Evolutionary conservation across 495 filamentous ascomycete species (phyloP).

Genomic region (Penicillium antarcticum): DNA sequence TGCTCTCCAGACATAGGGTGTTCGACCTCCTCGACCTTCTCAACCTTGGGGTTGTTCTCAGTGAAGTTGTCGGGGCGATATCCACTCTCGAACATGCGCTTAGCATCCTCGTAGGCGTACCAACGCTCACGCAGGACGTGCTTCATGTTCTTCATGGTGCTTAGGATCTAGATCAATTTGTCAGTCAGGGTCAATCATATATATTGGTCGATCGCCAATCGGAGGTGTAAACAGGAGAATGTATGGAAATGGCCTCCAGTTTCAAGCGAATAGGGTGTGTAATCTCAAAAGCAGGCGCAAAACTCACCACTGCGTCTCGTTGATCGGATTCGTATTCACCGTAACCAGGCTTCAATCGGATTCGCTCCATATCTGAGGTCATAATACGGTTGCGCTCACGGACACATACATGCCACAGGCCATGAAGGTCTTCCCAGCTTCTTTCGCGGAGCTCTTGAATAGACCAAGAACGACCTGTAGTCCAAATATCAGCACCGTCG

Average conservation of each 20-base stretch:
- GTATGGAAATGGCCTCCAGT: not conserved
- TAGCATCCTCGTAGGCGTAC: slow-evolving; percentile 86
- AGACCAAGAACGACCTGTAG: slow-evolving; percentile 71
- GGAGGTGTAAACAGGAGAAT: not conserved
- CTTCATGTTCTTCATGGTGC: slow-evolving; percentile 76
- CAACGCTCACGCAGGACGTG: slow-evolving; percentile 81
- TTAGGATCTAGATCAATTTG: slow-evolving; percentile 51
- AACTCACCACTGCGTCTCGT: slow-evolving; percentile 61
- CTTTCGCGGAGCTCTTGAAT: slow-evolving; percentile 85
- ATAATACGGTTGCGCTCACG: slow-evolving; percentile 89
- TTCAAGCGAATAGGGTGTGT: not conserved
- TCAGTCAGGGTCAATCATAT: slow-evolving; percentile 2
- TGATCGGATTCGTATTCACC: slow-evolving; percentile 60
- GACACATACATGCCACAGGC: slow-evolving; percentile 90
- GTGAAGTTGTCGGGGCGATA: slow-evolving; percentile 32
- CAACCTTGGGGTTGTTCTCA: slow-evolving; percentile 6
- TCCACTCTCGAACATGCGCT: slow-evolving; percentile 61
- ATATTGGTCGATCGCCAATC: not conserved
- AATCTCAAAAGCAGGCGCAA: not conserved
- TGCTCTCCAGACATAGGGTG: too few species aligned
- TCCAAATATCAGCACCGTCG: slow-evolving; percentile 13
- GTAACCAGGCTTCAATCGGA: slow-evolving; percentile 60
- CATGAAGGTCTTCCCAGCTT: slow-evolving; percentile 90
- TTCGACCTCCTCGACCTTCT: not conserved
- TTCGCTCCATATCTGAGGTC: slow-evolving; percentile 67